Evolutionary conservation across 2,329 filamentous ascomycete genomes (phyloP).

Genomic region (Epichloe sibirici): DNA sequence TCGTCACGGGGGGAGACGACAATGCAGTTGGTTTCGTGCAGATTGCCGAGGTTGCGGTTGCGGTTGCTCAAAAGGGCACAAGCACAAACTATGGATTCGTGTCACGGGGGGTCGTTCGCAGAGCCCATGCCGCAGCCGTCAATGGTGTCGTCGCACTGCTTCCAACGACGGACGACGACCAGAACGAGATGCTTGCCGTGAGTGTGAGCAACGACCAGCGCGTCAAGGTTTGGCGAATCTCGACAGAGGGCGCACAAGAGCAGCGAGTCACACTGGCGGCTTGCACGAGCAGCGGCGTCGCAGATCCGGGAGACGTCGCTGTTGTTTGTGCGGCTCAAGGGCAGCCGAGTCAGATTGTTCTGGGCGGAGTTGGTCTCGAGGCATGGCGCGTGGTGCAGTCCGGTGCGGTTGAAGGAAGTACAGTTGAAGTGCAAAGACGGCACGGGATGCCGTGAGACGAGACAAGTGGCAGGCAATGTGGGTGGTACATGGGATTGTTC

Average conservation of each 20-base stretch:
- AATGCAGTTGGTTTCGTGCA: slow-evolving; percentile 57
- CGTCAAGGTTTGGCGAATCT: slow-evolving; percentile 41
- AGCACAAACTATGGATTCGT: slow-evolving; percentile 11
- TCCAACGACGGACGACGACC: slow-evolving; percentile 5
- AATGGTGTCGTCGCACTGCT: slow-evolving; percentile 42
- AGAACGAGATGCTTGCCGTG: slow-evolving; percentile 19
- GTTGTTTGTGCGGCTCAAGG: slow-evolving; percentile 15
- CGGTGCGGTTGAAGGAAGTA: background rate
- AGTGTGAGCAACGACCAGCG: slow-evolving; percentile 50
- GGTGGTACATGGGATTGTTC: too few species aligned
- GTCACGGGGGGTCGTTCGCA: slow-evolving; percentile 18
- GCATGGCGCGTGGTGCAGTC: slow-evolving; percentile 20
- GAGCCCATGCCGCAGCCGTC: slow-evolving; percentile 60
- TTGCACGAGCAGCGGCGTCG: slow-evolving; percentile 45
- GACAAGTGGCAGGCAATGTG: too few species aligned
- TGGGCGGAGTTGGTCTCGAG: slow-evolving; percentile 36
- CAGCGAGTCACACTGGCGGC: slow-evolving; percentile 28
- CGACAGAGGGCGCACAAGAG: slow-evolving; percentile 7
- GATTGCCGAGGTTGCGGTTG: slow-evolving; percentile 10
- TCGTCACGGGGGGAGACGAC: slow-evolving; percentile 79
- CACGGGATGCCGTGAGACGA: too few species aligned
- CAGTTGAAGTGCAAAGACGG: too few species aligned
- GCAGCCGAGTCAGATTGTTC: slow-evolving; percentile 18
- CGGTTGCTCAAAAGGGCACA: background rate
- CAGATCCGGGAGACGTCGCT: slow-evolving; percentile 44